Base-by-base conservation (phyloP, 495 filamentous ascomycete genomes). In the Aspergillus bertholletiae region DNA sequence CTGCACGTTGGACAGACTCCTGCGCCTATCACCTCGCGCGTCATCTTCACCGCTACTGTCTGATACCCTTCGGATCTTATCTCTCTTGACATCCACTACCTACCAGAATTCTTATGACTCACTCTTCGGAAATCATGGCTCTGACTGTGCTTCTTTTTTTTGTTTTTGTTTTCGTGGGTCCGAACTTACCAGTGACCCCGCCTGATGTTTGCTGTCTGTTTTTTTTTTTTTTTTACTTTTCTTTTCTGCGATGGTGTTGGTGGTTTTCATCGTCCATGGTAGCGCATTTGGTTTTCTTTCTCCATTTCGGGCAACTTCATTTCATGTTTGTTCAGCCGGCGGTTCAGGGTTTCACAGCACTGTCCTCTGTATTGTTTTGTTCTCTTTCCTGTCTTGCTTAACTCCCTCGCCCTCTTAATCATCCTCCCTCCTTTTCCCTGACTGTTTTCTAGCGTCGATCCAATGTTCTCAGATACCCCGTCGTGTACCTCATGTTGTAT, bases 401-500 rank as follows among this genome's bases (percentile, higher is more conserved):
- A 23, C 46, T 28, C 13, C 50, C 34, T 35, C 47, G 3, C n/a
- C 26, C 3, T 32, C 26, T 43, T 53, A 24, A 1, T 50, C 45
- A 12, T 40, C 40, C 39, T 26, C 27, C 39, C n/a, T 53, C 55
- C n/a, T 48, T 40, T 21, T 46, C 18, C 46, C 32, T 51, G 24
- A 7, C 15, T 20, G 6, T 48, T 48, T 20, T 12, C 9, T 23
- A 46, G 12, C 48, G 50, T 39, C 20, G 20, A 35, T 48, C 46
- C 7, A 30, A 57, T 52, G 53, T 56, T 61, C 54, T 46, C 26
- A 28, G 62, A 64, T 64, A 64, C 62, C 62, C 62, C 22, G 51
- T 64, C 62, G 26, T 64, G 58, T 64, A 56, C 56, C 57, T 50
- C n/a, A n/a, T 41, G 39, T 17, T 2, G 43, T 30, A 40, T 39